Evolutionary conservation across 306 rosid species (phyloP).

Genomic region (Begonia masoniana): DNA sequence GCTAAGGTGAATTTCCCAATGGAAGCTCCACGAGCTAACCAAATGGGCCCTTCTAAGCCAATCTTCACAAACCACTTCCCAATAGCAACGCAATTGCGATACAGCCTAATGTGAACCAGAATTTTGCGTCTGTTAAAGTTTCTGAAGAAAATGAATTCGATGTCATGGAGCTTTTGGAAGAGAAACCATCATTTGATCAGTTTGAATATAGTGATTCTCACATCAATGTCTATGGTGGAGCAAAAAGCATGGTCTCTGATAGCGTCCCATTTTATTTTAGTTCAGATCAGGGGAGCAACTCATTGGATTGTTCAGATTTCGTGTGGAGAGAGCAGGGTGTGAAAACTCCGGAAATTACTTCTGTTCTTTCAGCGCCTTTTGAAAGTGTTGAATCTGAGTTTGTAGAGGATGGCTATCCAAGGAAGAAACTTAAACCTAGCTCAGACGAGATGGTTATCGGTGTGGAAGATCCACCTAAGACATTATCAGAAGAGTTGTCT

Average conservation of each 20-base stretch:
- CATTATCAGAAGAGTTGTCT: conserved; percentile 62
- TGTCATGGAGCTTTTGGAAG: conserved; percentile 50
- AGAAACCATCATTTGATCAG: conserved; percentile 51
- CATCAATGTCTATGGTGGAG: conserved; percentile 19
- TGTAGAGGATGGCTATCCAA: conserved; percentile 41
- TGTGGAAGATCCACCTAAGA: conserved; percentile 30
- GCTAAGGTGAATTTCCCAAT: conserved; percentile 95
- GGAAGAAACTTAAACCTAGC: conserved; percentile 28
- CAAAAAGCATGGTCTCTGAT: conserved; percentile 25
- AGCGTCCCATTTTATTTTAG: conserved; percentile 30
- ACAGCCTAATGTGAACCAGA: conserved; percentile 32
- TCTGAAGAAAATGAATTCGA: conserved; percentile 28
- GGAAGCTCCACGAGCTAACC: conserved; percentile 31
- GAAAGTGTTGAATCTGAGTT: conserved; percentile 36
- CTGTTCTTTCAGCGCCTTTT: conserved; percentile 39
- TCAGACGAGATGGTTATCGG: conserved; percentile 17
- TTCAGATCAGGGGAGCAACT: conserved; percentile 82
- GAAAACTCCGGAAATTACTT: conserved; percentile 75
- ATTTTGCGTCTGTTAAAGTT: conserved; percentile 19
- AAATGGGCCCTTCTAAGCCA: conserved; percentile 33
- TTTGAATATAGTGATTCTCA: conserved; percentile 23
- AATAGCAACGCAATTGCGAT: conserved; percentile 21
- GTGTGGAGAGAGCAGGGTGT: conserved; percentile 64
- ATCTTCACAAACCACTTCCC: conserved; percentile 19
- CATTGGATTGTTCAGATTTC: conserved; percentile 66